These are phyloP conservation scores for Grosmannia penicillata DNA, from an alignment of 2,329 filamentous ascomycete species.

Conservation along the genomic window DNA sequence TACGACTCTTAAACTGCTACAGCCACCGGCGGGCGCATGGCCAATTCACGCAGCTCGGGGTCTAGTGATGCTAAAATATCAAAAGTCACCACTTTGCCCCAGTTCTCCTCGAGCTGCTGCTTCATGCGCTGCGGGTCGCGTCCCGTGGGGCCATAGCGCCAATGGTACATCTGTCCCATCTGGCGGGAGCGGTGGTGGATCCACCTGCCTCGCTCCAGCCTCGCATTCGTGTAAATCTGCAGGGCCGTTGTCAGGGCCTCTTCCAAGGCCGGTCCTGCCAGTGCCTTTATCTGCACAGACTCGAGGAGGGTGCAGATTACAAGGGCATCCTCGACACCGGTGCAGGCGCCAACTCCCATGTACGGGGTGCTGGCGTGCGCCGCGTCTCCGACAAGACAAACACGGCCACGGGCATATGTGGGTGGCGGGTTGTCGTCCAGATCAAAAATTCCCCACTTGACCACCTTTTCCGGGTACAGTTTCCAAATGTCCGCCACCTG, in stretches of 20 bases:
- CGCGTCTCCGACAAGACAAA: conserved; percentile 38
- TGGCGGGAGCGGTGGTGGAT: not conserved
- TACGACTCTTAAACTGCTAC: too few species aligned
- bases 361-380: conserved; percentile 29
- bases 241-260: not conserved
- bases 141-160: not conserved
- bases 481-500: conserved; percentile 23
- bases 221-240: not conserved
- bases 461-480: conserved; percentile 17
- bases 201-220: not conserved
- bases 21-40: too few species aligned
- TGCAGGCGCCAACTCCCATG: conserved; percentile 10
- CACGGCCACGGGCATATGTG: conserved; percentile 30
- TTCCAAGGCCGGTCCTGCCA: not conserved
- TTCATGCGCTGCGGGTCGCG: not conserved
- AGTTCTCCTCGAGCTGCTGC: not conserved
- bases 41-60: too few species aligned
- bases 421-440: not conserved
- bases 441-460: conserved; percentile 23
- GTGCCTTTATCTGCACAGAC: not conserved
- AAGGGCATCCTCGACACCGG: conserved; percentile 11
- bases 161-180: not conserved
- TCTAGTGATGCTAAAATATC: too few species aligned
- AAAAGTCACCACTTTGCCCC: not conserved
- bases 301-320: conserved; percentile 7